phyloP scores from a whole-genome alignment of 805 yeast species.

The Nakazawaea anatomiae region DNA sequence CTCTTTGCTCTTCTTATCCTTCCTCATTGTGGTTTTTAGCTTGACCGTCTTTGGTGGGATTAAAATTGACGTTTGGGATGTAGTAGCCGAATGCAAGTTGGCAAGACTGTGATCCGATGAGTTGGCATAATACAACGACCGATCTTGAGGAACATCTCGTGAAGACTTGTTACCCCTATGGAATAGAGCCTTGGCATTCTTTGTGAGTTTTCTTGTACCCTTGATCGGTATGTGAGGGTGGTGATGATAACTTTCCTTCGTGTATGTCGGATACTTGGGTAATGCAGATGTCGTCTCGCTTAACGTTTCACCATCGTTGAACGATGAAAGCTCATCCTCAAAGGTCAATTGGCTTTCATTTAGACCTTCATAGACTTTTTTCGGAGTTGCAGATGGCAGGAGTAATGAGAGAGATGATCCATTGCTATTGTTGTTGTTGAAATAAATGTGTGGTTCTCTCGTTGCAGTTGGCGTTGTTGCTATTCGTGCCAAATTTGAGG shows the following conservation, averaged over 20 bases:
- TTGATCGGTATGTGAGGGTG: slow-evolving; percentile 7
- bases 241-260: slow-evolving; percentile 4
- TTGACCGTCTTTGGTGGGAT: slow-evolving; percentile 23
- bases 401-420: neutral
- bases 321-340: neutral
- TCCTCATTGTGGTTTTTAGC: slow-evolving; percentile 47
- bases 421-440: neutral
- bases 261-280: slow-evolving; percentile 10
- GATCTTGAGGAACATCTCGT: neutral
- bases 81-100: slow-evolving; percentile 9
- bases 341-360: slow-evolving; percentile 7
- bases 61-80: slow-evolving; percentile 7
- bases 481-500: neutral
- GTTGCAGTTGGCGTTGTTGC: neutral
- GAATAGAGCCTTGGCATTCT: slow-evolving; percentile 5
- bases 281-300: slow-evolving; percentile 5
- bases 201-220: slow-evolving; percentile 3
- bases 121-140: neutral
- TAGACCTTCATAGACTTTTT: neutral
- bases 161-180: neutral
- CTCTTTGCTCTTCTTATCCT: slow-evolving; percentile 30
- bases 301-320: neutral
- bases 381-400: neutral
- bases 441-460: neutral
- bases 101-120: neutral